A percentile compares a stretch with the other conserved stretches of the same genome.
Evolutionary conservation across 1,284 basidiomycete genomes (phyloP).

Genomic region (Puccinia polysora): DNA sequence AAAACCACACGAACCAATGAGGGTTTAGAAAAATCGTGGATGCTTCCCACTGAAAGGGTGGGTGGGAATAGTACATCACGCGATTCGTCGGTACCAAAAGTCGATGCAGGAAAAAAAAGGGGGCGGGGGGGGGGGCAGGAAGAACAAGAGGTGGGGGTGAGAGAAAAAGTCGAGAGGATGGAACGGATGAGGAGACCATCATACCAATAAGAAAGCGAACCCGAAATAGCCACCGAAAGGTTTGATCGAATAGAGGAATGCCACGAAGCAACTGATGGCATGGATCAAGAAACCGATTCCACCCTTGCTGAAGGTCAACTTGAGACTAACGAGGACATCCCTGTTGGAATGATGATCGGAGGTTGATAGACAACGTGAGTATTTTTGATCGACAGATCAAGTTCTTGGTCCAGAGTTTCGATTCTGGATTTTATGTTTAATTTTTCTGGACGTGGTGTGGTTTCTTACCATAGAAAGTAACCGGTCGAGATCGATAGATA

Average conservation of each 20-base stretch:
- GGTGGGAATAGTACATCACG: too few species aligned
- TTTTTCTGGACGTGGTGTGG: neutral
- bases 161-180: neutral
- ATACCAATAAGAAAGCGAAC: conserved; percentile 39
- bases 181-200: neutral
- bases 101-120: too few species aligned
- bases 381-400: neutral
- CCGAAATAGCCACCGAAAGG: conserved; percentile 40
- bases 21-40: conserved; percentile 44
- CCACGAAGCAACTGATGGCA: conserved; percentile 37
- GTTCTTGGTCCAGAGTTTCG: too few species aligned
- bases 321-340: conserved; percentile 36
- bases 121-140: too few species aligned
- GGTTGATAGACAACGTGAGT: neutral
- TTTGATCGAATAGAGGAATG: conserved; percentile 40
- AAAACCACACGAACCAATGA: conserved; percentile 34
- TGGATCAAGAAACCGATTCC: conserved; percentile 41
- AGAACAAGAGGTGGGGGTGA: too few species aligned
- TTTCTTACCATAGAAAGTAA: conserved; percentile 39
- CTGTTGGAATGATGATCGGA: neutral
- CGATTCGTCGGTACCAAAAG: too few species aligned
- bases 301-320: conserved; percentile 12
- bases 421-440: too few species aligned
- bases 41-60: conserved; percentile 43
- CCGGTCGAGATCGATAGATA: conserved; percentile 38